Evolutionary conservation across 306 rosid species (phyloP), one percentile per base, ranked within the genome.

Genomic region (Casuarina glauca): DNA sequence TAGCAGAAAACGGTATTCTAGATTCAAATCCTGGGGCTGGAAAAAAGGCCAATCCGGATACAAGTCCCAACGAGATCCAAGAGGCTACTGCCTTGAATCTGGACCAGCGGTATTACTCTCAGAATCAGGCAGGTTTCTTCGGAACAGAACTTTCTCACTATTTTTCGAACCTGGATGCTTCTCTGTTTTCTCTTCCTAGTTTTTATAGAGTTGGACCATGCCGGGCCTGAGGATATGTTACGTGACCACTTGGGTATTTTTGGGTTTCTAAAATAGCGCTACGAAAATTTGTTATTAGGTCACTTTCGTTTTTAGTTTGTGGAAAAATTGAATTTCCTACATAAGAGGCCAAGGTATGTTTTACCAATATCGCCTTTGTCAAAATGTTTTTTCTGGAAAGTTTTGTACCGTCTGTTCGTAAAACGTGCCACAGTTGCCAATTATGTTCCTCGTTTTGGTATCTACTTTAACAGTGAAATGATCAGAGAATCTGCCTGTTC

Each of bases 1-100:
- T 89, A 69, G 93, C 93, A 48, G 91, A 88, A 80, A 89, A 93
- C 78, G 99, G 91, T 74, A 36, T 89, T 70, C 68, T 87, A 45
- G 88, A 88, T 55, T 32, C 96, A 15, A 79, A 84, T 44, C 67
- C 76, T 75, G 83, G 83, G 77, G 77, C 80, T 68, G 86, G 57
- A 74, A 86, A 86, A 78, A 69, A 76, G 46, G 38, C 86, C 19
- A 48, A 67, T 76, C 66, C 54, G 16, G 91, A 89, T 69, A 81
- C 72, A 48, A 73, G 75, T 82, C 78, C 81, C 44, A 66, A 43
- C 71, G 85, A 66, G 68, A 72, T 84, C 72, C 64, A 66, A 62
- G 88, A 83, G 76, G 87, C 86, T 70, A 35, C 83, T 2, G 78
- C 83, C 82, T 87, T 84, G 42, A 82, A 63, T 85, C 78, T 84